Percentiles rank a stretch among this genome's conserved stretches.
phyloP scores from a whole-genome alignment of 441 rosid genomes.

The Bocquillonia castaneifolia region DNA sequence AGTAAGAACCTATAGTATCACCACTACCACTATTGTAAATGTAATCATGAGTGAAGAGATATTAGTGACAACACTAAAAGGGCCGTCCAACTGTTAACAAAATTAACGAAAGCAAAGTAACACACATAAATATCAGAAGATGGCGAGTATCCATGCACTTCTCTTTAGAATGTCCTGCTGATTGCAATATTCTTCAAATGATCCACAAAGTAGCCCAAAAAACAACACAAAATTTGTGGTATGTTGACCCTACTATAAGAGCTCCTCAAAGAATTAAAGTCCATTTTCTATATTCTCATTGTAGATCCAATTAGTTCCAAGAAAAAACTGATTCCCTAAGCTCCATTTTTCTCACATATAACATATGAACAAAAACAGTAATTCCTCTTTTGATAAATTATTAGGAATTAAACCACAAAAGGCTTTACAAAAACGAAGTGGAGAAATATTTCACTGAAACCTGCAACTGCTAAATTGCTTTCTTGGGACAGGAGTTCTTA shows the following conservation, averaged over 20 bases:
- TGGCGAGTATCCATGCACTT: not conserved
- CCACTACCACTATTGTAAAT: not conserved
- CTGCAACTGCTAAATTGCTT: constrained; percentile 5
- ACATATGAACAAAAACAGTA: too few species aligned
- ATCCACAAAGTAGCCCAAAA: not conserved
- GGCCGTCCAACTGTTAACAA: not conserved
- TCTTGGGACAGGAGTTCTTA: not conserved
- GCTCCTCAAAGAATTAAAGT: not conserved
- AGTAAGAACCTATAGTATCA: not conserved
- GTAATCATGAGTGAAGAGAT: not conserved
- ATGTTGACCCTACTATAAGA: not conserved
- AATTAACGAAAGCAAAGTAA: not conserved
- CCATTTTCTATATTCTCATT: not conserved
- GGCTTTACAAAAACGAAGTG: not conserved
- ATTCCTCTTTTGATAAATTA: too few species aligned
- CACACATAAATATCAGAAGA: not conserved
- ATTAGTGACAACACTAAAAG: not conserved
- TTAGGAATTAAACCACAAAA: too few species aligned
- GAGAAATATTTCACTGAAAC: not conserved
- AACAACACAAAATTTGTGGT: not conserved
- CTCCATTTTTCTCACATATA: too few species aligned
- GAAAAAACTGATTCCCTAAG: not conserved
- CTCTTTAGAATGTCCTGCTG: not conserved
- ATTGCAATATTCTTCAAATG: not conserved
- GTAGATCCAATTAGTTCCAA: not conserved